Conservation (phyloP, 345 rosid genomes). For the Combretum micranthum region DNA sequence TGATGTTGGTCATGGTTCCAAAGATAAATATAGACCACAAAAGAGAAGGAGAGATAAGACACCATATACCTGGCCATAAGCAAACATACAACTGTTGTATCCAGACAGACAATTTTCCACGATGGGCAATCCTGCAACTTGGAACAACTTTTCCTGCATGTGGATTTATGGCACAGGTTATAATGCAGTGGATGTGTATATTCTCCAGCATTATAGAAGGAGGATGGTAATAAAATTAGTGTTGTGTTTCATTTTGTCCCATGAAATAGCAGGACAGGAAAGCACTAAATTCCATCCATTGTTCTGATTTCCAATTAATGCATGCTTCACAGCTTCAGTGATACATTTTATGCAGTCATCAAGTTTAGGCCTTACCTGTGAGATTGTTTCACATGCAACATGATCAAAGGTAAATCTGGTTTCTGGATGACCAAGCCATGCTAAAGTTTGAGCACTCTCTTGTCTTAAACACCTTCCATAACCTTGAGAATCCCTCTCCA, state of each 20-base stretch:
- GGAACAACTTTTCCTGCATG: slow-evolving; percentile 64
- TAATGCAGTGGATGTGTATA: too few species aligned
- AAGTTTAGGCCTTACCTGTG: slow-evolving; percentile 46
- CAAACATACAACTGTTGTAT: slow-evolving; percentile 89
- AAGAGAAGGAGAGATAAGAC: neutral
- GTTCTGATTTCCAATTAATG: neutral
- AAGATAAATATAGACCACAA: slow-evolving; percentile 1
- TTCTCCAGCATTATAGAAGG: too few species aligned
- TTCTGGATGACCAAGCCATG: slow-evolving; percentile 89
- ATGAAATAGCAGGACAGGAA: too few species aligned
- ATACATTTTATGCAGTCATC: neutral
- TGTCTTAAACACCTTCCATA: slow-evolving; percentile 62
- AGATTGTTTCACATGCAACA: slow-evolving; percentile 67
- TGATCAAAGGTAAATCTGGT: slow-evolving; percentile 93
- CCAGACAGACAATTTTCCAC: slow-evolving; percentile 97
- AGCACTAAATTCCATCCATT: too few species aligned
- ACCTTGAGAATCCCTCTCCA: slow-evolving; percentile 68
- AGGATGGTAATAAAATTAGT: too few species aligned
- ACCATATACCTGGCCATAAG: slow-evolving; percentile 79
- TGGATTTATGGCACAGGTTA: too few species aligned
- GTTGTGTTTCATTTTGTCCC: too few species aligned
- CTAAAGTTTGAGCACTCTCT: slow-evolving; percentile 64
- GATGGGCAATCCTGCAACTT: slow-evolving; percentile 79
- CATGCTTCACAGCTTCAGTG: too few species aligned
- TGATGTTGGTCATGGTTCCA: neutral